Percentiles rank a stretch among this genome's conserved stretches.
Conservation (phyloP, 73 alveolate genomes). For the Tetrahymena thermophila region DNA sequence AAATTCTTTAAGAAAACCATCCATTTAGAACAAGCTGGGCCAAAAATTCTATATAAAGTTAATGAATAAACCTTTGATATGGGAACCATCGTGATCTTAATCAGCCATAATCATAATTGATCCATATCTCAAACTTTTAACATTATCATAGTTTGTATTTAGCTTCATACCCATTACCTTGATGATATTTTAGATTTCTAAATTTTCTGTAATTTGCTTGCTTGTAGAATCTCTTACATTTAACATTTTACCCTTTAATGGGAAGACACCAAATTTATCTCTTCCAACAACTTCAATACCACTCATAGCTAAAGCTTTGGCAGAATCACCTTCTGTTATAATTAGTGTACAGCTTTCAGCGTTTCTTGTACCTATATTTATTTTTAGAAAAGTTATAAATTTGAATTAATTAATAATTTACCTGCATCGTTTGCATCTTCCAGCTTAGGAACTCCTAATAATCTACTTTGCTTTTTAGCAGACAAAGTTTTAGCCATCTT, state of each 20-base stretch:
- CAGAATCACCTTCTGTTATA: conserved; percentile 99
- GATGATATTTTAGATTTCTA: conserved; percentile 91
- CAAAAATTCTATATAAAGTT: conserved; percentile 96
- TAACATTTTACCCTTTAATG: conserved; percentile 95
- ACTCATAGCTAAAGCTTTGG: conserved; percentile 97
- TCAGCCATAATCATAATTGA: conserved; percentile 99
- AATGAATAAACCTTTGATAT: conserved; percentile 97
- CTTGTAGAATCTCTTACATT: conserved; percentile 95
- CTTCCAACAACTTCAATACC: conserved; percentile 98
- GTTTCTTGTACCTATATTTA: conserved; percentile 33
- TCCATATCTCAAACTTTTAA: conserved; percentile 93
- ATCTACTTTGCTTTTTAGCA: conserved; percentile 62
- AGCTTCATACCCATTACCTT: conserved; percentile 93
- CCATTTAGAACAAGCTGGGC: conserved; percentile 92
- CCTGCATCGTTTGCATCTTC: conserved; percentile 99
- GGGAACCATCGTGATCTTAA: conserved; percentile 99
- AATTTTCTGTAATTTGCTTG: conserved; percentile 80
- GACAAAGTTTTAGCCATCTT: conserved; percentile 62
- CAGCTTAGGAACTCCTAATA: conserved; percentile 92
- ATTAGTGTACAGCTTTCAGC: conserved; percentile 77
- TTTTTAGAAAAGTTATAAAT: conserved; percentile 22
- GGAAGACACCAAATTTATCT: conserved; percentile 97
- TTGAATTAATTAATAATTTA: background rate
- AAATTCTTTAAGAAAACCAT: conserved; percentile 94
- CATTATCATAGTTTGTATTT: conserved; percentile 83